These are phyloP conservation scores for Apiospora rasikravindrae DNA, from an alignment of 2,329 filamentous ascomycete genomes.

Conservation along the genomic window DNA sequence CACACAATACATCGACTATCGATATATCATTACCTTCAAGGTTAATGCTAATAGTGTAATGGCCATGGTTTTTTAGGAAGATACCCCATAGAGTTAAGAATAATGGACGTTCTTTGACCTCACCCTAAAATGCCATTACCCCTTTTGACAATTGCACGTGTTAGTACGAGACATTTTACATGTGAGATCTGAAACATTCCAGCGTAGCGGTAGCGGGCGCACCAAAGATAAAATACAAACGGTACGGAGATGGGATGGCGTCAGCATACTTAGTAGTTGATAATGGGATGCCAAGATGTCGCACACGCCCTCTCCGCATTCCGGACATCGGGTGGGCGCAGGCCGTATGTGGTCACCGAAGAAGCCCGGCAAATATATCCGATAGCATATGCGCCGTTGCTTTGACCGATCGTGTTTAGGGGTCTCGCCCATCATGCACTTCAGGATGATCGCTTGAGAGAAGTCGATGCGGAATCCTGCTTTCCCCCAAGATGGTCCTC, in stretches of 20 bases:
- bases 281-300: slow-evolving; percentile 1
- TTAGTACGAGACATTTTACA: neutral
- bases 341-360: neutral
- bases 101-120: slow-evolving; percentile 15
- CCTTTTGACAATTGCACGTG: neutral
- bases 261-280: neutral
- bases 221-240: neutral
- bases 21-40: neutral
- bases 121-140: neutral
- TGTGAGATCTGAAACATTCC: neutral
- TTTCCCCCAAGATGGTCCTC: neutral
- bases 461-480: neutral
- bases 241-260: neutral
- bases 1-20: slow-evolving; percentile 11
- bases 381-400: neutral
- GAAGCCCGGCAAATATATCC: neutral
- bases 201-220: neutral
- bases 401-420: neutral
- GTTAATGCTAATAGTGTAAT: slow-evolving; percentile 17
- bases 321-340: neutral
- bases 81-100: slow-evolving; percentile 14
- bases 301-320: neutral
- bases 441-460: neutral
- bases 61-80: slow-evolving; percentile 13
- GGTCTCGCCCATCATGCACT: neutral